Base-by-base conservation (phyloP, 2,329 filamentous ascomycete species). In the Colletotrichum echinochloae region DNA sequence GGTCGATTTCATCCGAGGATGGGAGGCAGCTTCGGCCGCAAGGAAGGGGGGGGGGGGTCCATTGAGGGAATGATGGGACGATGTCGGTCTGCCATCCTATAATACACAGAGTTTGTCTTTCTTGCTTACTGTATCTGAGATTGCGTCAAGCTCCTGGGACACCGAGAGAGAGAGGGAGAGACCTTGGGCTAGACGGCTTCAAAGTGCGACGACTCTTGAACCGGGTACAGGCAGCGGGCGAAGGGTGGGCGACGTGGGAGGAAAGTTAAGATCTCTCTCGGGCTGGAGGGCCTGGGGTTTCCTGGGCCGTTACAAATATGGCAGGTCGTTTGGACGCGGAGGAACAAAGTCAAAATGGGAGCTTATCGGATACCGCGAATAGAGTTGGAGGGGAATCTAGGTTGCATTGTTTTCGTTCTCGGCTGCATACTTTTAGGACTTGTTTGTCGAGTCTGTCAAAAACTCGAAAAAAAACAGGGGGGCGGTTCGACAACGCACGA, bases 211-310 rank as follows among this genome's bases (percentile, higher is more conserved):
- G 33, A 61, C 51, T 23, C 33, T 12, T 51, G 44, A 9, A 30
- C 59, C 28, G 56, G 39, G 56, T 28, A 60, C 23, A 39, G 39
- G 18, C 44, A 26, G n/a, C 56, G 56, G 39, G 26, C 56, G 28
- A 44, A 33, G 26, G 23, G n/a, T 2, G 12, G 28, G 37, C 11
- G 28, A 33, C 16, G 33, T 26, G 28, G 26, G 41, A 35, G 16
- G 4, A 28, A 14, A 18, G n/a, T 54, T 35, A 3, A 23, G 48
- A 48, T 37, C 28, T 18, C 39, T 33, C 23, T 49, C 18, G 39
- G 48, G 61, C 60, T 49, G 35, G 51, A 30, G 35, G 54, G 35
- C 35, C 4, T 33, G n/a, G 35, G 26, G 54, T 56, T 56, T 26
- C 23, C 35, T 33, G 33, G 35, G 20, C 26, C 7, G 54, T 23